Percentiles rank a stretch among this genome's conserved stretches.
These are phyloP conservation scores for Microcyclospora tardicrescens DNA, from an alignment of 2,329 filamentous ascomycete genomes.

Conservation along the genomic window DNA sequence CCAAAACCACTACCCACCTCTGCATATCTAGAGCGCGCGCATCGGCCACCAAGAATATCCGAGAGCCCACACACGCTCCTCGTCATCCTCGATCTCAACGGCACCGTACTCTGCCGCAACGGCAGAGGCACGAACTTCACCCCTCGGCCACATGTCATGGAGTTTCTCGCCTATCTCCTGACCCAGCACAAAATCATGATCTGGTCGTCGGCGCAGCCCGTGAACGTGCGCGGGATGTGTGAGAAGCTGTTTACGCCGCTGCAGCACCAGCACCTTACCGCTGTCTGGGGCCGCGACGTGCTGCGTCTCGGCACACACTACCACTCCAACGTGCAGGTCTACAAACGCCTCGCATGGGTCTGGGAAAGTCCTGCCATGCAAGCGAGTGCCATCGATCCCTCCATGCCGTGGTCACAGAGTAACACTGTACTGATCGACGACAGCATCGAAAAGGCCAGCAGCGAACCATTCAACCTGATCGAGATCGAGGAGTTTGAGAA, in stretches of 20 bases:
- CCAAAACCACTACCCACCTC: slow-evolving; percentile 11
- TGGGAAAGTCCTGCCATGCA: slow-evolving; percentile 47
- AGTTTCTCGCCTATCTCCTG: slow-evolving; percentile 64
- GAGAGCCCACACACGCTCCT: slow-evolving; percentile 41
- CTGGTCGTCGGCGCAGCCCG: slow-evolving; percentile 73
- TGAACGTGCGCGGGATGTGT: slow-evolving; percentile 60
- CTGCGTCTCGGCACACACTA: slow-evolving; percentile 62
- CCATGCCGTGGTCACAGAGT: slow-evolving; percentile 57
- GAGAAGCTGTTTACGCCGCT: slow-evolving; percentile 46
- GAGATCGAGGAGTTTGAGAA: slow-evolving; percentile 65
- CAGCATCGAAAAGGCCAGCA: slow-evolving; percentile 62
- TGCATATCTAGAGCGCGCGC: slow-evolving; percentile 10
- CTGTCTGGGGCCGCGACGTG: slow-evolving; percentile 64
- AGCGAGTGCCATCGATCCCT: slow-evolving; percentile 26
- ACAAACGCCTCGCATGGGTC: slow-evolving; percentile 66
- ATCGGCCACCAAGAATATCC: slow-evolving; percentile 3
- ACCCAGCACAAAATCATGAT: slow-evolving; percentile 67
- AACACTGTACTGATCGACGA: slow-evolving; percentile 91
- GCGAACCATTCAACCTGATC: slow-evolving; percentile 73
- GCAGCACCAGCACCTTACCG: slow-evolving; percentile 46
- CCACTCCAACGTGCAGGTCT: slow-evolving; percentile 62
- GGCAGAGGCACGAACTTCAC: slow-evolving; percentile 25
- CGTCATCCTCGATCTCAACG: slow-evolving; percentile 84
- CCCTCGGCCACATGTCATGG: slow-evolving; percentile 51
- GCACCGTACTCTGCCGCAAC: slow-evolving; percentile 68